phyloP scores from a whole-genome alignment of 768 basidiomycete genomes.

The Termitomyces sp. region DNA sequence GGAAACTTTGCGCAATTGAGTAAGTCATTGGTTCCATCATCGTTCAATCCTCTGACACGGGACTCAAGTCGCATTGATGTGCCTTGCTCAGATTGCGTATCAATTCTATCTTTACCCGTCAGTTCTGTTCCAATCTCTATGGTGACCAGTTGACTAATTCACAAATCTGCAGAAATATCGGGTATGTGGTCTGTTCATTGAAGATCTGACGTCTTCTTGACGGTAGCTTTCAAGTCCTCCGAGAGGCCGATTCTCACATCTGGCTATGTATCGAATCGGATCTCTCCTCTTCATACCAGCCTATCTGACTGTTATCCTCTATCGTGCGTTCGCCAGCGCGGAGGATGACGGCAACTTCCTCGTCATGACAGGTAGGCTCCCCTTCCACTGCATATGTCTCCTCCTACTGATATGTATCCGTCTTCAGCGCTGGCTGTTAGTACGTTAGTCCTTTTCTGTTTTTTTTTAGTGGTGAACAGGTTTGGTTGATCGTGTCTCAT shows the following conservation, averaged over 20 bases:
- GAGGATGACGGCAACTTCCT: conserved; percentile 67
- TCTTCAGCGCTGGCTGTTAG: conserved; percentile 62
- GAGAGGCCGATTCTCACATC: conserved; percentile 74
- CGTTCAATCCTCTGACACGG: conserved; percentile 1
- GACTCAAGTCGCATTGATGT: conserved; percentile 81
- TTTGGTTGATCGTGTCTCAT: not conserved
- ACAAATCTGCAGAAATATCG: conserved; percentile 48
- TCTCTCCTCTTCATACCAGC: conserved; percentile 85
- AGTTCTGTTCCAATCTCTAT: conserved; percentile 20
- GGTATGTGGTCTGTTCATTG: conserved; percentile 29
- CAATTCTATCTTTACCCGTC: conserved; percentile 90
- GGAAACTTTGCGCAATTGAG: conserved; percentile 91
- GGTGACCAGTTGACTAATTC: not conserved
- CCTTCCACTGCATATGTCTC: conserved; percentile 6
- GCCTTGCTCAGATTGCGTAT: conserved; percentile 87
- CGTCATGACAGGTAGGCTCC: conserved; percentile 72
- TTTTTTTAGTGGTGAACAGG: not conserved
- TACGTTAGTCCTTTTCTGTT: conserved; percentile 54
- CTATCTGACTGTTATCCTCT: conserved; percentile 75
- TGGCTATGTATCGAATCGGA: conserved; percentile 88
- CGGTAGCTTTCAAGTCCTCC: conserved; percentile 52
- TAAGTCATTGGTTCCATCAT: conserved; percentile 26
- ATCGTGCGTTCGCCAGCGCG: conserved; percentile 67
- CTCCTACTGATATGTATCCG: conserved; percentile 6
- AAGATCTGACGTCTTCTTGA: conserved; percentile 1